Evolutionary conservation across 1,139 yeast species (phyloP), one percentile per base, ranked within the genome.

Genomic region (Nakaseomyces nivariensis): DNA sequence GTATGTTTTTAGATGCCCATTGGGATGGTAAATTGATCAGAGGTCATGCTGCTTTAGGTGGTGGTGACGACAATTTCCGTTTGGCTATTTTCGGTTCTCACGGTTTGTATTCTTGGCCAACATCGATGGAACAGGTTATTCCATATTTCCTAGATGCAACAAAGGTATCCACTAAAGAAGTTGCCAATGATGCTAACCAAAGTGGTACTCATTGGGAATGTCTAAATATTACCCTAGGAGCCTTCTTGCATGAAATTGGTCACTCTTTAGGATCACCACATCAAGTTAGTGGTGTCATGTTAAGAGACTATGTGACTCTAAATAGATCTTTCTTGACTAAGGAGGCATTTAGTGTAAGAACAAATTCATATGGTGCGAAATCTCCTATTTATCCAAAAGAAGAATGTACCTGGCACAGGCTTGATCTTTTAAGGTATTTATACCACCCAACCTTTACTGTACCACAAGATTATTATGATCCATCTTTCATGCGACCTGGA

Each of bases 21-120:
- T 92, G 88, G 83, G 96, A 90, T 62, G 70, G 72, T 1, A 58
- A 68, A 34, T 68, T 88, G 55, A 82, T 92, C 46, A 68, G 81
- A 47, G 88, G 90, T 2, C 97, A 92, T 69, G 97, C 97, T 3
- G 97, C 97, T 0, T 71, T 92, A 24, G 97, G 97, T 41, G 97
- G 97, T 36, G 95, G 95, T 6, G 74, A 76, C 27, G 82, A 75
- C 42, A 74, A 79, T 44, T 73, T 86, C 36, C 81, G 79, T 55
- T 69, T 92, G 52, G 97, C 96, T 0, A 88, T 92, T 17, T 90
- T 90, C 68, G 98, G 98, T 3, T 84, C 95, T 3, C 98, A 92
- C 63, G 94, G 96, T 0, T 60, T 89, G 31, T 92, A 86, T 64
- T 78, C 95, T 0, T 92, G 96, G 94, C 97, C 98, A 6, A 70